These are phyloP conservation scores for Aspergillus sp. DNA, from an alignment of 2,329 filamentous ascomycete species.

Conservation along the genomic window DNA sequence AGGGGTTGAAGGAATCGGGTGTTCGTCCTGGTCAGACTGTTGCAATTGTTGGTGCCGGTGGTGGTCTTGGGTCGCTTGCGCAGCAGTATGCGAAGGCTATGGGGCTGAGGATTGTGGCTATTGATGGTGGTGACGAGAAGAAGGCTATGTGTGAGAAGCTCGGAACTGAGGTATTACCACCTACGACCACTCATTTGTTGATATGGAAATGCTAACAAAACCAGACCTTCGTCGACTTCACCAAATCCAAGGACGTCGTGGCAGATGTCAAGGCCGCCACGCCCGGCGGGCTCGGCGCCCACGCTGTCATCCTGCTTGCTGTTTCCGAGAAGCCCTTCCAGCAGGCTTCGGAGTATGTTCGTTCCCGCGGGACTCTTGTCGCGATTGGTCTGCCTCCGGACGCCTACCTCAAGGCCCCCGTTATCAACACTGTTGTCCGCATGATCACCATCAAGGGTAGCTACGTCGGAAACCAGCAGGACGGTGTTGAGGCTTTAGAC, in stretches of 20 bases:
- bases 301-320: slow-evolving; percentile 80
- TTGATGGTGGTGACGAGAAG: slow-evolving; percentile 83
- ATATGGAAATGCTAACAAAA: background rate
- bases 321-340: slow-evolving; percentile 88
- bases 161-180: slow-evolving; percentile 54
- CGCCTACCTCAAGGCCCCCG: slow-evolving; percentile 71
- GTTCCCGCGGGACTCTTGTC: slow-evolving; percentile 74
- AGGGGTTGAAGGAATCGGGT: slow-evolving; percentile 80
- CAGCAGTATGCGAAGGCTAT: slow-evolving; percentile 89
- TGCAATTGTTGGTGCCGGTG: slow-evolving; percentile 83
- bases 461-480: slow-evolving; percentile 86
- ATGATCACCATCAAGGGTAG: slow-evolving; percentile 88
- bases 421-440: slow-evolving; percentile 80
- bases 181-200: too few species aligned
- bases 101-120: slow-evolving; percentile 76
- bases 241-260: slow-evolving; percentile 70
- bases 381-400: slow-evolving; percentile 74
- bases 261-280: slow-evolving; percentile 79
- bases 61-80: slow-evolving; percentile 76
- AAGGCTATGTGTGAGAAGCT: slow-evolving; percentile 64
- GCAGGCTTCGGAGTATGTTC: slow-evolving; percentile 75
- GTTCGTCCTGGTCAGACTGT: slow-evolving; percentile 67
- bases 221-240: slow-evolving; percentile 73
- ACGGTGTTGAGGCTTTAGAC: slow-evolving; percentile 82
- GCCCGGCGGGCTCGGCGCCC: slow-evolving; percentile 65